Evolutionary conservation across 1,139 yeast species (phyloP).

Genomic region (Meyerozyma guilliermondii): DNA sequence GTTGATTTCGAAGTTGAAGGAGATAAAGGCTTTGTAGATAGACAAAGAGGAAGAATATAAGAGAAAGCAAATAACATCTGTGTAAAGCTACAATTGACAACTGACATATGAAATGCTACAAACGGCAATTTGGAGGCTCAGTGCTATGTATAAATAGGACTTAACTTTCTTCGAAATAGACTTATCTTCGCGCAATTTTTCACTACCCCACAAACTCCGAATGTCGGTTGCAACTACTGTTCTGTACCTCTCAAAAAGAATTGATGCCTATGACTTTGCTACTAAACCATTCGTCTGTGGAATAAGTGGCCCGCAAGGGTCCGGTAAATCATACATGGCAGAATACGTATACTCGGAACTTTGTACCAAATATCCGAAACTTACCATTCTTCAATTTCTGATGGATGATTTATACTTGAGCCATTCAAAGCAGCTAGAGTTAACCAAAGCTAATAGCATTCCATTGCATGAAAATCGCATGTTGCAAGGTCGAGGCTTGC

Average conservation of each 20-base stretch:
- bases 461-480: constrained; percentile 41
- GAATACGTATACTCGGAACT: constrained; percentile 35
- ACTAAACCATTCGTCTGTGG: constrained; percentile 56
- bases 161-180: not conserved
- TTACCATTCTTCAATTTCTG: constrained; percentile 55
- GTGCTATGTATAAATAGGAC: too few species aligned
- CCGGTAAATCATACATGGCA: constrained; percentile 78
- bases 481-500: constrained; percentile 78
- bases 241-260: constrained; percentile 16
- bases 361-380: constrained; percentile 27
- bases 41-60: not conserved
- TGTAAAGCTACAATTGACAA: too few species aligned
- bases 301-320: constrained; percentile 87
- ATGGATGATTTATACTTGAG: constrained; percentile 85
- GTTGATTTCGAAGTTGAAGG: constrained; percentile 73
- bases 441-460: constrained; percentile 29
- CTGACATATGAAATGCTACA: too few species aligned
- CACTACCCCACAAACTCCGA: constrained; percentile 7
- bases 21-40: constrained; percentile 47
- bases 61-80: too few species aligned
- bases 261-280: constrained; percentile 15
- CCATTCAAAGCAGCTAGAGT: constrained; percentile 47
- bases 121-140: not conserved
- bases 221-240: constrained; percentile 15
- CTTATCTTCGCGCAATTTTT: not conserved